Base-by-base conservation (phyloP, 2,329 filamentous ascomycete species). In the Arthrobotrys conoides region DNA sequence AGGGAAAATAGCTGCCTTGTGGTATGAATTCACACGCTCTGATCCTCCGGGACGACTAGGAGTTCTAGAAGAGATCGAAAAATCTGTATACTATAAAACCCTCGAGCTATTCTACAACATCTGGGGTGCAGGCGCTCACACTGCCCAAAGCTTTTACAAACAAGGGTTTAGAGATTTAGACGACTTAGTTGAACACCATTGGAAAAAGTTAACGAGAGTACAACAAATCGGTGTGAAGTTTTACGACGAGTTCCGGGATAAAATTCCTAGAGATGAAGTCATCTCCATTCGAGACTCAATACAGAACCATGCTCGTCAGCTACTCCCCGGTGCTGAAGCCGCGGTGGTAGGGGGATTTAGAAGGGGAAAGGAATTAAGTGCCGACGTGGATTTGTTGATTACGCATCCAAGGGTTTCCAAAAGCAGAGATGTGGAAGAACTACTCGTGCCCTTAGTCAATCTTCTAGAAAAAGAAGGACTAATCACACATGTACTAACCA, bases 211-310 rank as follows among this genome's bases (percentile, higher is more conserved):
- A 0, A 91, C 88, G 0, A 90, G 94, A 12, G 92, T 93, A 0
- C 95, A 97, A 84, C 94, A 98, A 83, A 97, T 98, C 70, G 95
- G 96, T 0, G 87, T 97, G 53, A 98, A 98, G 83, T 97, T 91
- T 84, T 97, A 96, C 83, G 92, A 96, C 38, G 95, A 98, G 80
- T 92, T 99, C 70, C 84, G 87, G 16, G 51, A 41, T 10, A 90
- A 88, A 14, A 93, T 98, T 3, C 88, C 93, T 0, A 89, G 94
- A 0, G 73, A 83, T 0, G 94, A 98, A 83, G 59, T 51, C 44
- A 59, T 70, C 18, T n/a, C 46, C 83, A 97, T 97, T 67, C 89
- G 88, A 0, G 82, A 85, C 3, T 86, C 87, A 0, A 88, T 97
- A 16, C 87, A 91, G 0, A 82, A 85, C 0, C 90, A 96, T 80